Conservation (phyloP, 176 grass and related monocot genomes). For the Aegilops umbellulata region DNA sequence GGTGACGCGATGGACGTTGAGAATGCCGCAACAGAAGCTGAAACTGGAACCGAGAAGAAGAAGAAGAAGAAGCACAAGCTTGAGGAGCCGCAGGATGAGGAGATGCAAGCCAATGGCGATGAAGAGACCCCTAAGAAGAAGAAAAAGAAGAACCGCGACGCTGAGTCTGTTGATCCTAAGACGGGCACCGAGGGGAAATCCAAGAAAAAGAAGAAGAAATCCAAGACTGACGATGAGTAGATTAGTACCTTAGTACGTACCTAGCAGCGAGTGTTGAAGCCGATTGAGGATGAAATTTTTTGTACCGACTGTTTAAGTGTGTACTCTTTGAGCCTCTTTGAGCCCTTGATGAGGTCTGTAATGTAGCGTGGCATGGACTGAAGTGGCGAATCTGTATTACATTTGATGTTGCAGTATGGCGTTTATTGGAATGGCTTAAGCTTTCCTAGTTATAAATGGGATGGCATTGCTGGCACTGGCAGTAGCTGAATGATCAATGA, state of each 20-base stretch:
- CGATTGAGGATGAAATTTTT: neutral
- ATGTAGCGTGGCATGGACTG: neutral
- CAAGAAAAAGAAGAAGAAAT: constrained; percentile 46
- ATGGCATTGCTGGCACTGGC: neutral
- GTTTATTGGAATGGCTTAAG: neutral
- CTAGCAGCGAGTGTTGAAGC: neutral
- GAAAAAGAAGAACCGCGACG: constrained; percentile 38
- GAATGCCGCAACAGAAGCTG: constrained; percentile 21
- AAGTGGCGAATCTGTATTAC: neutral
- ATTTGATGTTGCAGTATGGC: neutral
- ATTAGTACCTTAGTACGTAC: neutral
- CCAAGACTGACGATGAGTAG: constrained; percentile 3
- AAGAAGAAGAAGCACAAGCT: constrained; percentile 45
- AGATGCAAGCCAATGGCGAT: neutral
- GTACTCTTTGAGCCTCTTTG: neutral
- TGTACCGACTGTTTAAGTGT: neutral
- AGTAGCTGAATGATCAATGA: no score
- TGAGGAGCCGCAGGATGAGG: constrained; percentile 20
- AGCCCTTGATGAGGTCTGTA: constrained; percentile 6
- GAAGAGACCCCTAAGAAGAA: constrained; percentile 48
- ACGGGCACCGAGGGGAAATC: constrained; percentile 34
- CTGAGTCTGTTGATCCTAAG: constrained; percentile 24
- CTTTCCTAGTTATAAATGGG: neutral
- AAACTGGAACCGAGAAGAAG: constrained; percentile 50
- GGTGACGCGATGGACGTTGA: constrained; percentile 54